Evolutionary conservation across 805 yeast species (phyloP).

Genomic region (Sporopachydermia quercuum): DNA sequence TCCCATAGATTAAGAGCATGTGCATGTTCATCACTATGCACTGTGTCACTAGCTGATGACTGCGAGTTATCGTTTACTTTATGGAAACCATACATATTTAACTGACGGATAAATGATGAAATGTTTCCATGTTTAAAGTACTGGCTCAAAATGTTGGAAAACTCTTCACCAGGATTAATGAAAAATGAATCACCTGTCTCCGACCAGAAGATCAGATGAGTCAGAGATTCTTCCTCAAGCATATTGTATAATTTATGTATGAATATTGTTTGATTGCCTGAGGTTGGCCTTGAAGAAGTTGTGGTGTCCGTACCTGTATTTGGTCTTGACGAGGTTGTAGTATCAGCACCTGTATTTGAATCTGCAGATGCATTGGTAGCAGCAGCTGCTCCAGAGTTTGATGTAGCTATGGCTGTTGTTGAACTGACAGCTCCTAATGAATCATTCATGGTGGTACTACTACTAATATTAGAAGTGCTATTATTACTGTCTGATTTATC

Average conservation of each 20-base stretch:
- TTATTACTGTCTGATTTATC: background rate
- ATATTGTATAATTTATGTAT: constrained; percentile 83
- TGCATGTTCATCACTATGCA: constrained; percentile 3
- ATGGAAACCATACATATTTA: constrained; percentile 95
- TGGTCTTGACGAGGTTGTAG: background rate
- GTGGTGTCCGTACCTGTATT: background rate
- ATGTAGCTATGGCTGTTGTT: too few relatives aligned
- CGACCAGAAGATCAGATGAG: constrained; percentile 81
- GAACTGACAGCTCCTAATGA: too few relatives aligned
- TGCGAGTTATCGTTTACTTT: constrained; percentile 39
- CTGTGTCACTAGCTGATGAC: background rate
- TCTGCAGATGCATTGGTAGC: background rate
- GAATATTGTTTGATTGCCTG: constrained; percentile 44
- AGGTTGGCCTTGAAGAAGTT: too few relatives aligned
- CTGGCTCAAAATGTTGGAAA: constrained; percentile 51
- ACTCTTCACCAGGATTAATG: constrained; percentile 76
- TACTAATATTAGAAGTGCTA: too few relatives aligned
- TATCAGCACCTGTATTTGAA: background rate
- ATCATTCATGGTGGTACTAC: too few relatives aligned
- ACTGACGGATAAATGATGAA: constrained; percentile 82
- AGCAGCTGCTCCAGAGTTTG: background rate
- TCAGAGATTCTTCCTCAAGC: constrained; percentile 63
- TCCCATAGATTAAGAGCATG: constrained; percentile 53
- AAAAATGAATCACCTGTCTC: constrained; percentile 55
- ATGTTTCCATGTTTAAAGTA: constrained; percentile 92